Percentiles rank a stretch among this genome's conserved stretches.
Evolutionary conservation across 2,329 filamentous ascomycete species (phyloP).

Genomic region (Acephala macrosclerotiorum): DNA sequence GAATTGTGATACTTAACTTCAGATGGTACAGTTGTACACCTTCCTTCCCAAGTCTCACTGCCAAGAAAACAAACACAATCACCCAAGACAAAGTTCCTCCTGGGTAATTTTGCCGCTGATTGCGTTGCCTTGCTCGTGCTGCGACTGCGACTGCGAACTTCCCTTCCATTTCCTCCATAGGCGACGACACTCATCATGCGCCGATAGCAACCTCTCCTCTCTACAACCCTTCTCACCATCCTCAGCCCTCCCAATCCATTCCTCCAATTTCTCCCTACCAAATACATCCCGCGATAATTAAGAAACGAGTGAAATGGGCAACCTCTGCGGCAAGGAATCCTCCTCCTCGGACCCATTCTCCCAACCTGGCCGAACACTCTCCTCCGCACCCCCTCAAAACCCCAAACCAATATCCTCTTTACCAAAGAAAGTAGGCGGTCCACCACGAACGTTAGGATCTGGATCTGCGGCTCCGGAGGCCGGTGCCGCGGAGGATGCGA

Average conservation of each 20-base stretch:
- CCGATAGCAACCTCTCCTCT: conserved; percentile 6
- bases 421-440: conserved; percentile 59
- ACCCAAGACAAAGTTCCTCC: not conserved
- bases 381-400: conserved; percentile 52
- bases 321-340: conserved; percentile 81
- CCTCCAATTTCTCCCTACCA: not conserved
- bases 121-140: conserved; percentile 17
- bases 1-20: not conserved
- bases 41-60: conserved; percentile 9
- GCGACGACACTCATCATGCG: conserved; percentile 18
- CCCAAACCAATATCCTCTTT: conserved; percentile 57
- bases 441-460: conserved; percentile 70
- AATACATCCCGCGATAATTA: not conserved
- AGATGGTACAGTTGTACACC: not conserved
- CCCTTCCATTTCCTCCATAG: conserved; percentile 1
- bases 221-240: conserved; percentile 2
- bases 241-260: not conserved
- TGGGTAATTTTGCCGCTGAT: conserved; percentile 16
- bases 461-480: conserved; percentile 51
- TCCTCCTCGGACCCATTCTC: conserved; percentile 71
- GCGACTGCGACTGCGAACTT: no score
- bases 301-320: conserved; percentile 70
- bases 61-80: conserved; percentile 12
- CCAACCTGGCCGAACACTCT: conserved; percentile 76
- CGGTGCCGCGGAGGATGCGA: conserved; percentile 61